Conservation (phyloP, 2,329 filamentous ascomycete species). For the Thielaviopsis populi region DNA sequence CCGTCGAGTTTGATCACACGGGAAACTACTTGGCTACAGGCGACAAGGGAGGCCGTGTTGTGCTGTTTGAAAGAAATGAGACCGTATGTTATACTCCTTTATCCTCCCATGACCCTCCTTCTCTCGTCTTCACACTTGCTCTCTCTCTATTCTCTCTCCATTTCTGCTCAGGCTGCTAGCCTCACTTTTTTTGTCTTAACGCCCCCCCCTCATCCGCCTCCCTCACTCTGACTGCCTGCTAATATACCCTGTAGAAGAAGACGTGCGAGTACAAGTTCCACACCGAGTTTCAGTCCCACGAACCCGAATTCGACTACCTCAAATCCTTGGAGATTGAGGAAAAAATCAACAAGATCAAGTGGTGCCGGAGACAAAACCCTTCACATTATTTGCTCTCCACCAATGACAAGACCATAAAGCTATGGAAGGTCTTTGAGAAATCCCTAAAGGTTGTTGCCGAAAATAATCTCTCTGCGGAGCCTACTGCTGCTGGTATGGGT, state of each 20-base stretch:
- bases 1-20: constrained; percentile 80
- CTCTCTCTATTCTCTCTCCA: not conserved
- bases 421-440: constrained; percentile 99
- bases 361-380: constrained; percentile 94
- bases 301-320: constrained; percentile 97
- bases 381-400: constrained; percentile 97
- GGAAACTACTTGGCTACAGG: constrained; percentile 83
- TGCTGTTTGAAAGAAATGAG: constrained; percentile 85
- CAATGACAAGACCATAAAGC: constrained; percentile 99
- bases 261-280: constrained; percentile 99
- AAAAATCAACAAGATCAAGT: constrained; percentile 99
- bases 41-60: constrained; percentile 74
- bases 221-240: constrained; percentile 20
- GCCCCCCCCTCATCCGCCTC: not conserved
- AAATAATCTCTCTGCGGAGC: constrained; percentile 92
- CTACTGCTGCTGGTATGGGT: constrained; percentile 62
- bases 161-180: not conserved
- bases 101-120: not conserved
- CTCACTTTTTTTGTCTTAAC: not conserved
- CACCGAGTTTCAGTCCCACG: constrained; percentile 98
- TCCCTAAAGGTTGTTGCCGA: constrained; percentile 97
- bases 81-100: constrained; percentile 46
- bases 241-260: constrained; percentile 61
- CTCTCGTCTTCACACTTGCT: no score
- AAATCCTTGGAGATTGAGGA: constrained; percentile 99